These are phyloP conservation scores for Barnettozyma wickerhamii DNA, from an alignment of 805 yeast species.

Conservation along the genomic window DNA sequence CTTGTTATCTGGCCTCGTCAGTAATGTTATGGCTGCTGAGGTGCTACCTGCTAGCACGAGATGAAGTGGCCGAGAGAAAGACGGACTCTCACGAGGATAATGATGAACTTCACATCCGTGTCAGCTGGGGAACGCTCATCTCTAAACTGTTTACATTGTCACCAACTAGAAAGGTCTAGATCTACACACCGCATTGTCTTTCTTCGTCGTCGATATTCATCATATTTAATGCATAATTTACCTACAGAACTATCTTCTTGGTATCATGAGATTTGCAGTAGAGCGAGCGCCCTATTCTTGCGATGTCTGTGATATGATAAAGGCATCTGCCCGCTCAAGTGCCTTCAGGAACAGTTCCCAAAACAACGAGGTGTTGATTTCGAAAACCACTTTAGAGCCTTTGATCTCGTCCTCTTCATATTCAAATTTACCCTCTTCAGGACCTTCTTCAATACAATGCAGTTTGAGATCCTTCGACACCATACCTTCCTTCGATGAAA, in stretches of 20 bases:
- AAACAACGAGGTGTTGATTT: constrained; percentile 37
- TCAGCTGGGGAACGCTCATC: constrained; percentile 5
- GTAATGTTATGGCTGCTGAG: constrained; percentile 40
- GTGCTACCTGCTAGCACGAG: constrained; percentile 52
- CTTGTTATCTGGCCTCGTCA: constrained; percentile 45
- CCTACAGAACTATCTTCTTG: too few species aligned
- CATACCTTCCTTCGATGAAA: constrained; percentile 17
- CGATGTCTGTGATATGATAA: constrained; percentile 40
- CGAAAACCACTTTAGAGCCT: constrained; percentile 38
- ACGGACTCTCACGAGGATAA: constrained; percentile 23
- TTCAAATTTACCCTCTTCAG: constrained; percentile 25
- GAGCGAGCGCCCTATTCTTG: constrained; percentile 43
- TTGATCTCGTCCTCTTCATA: constrained; percentile 13
- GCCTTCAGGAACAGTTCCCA: constrained; percentile 42
- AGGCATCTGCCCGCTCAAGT: constrained; percentile 33
- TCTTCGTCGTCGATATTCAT: too few species aligned
- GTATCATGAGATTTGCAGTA: too few species aligned
- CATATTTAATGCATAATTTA: too few species aligned
- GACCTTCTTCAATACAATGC: constrained; percentile 20
- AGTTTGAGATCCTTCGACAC: constrained; percentile 12
- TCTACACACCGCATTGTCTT: not conserved
- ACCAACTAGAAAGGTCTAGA: constrained; percentile 8
- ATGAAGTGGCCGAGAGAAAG: constrained; percentile 26
- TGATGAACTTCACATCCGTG: constrained; percentile 16
- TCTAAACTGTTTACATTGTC: constrained; percentile 5